Percentiles rank a stretch among this genome's conserved stretches.
These are phyloP conservation scores for Gossypium anomalum DNA, from an alignment of 345 rosid species.

Conservation along the genomic window DNA sequence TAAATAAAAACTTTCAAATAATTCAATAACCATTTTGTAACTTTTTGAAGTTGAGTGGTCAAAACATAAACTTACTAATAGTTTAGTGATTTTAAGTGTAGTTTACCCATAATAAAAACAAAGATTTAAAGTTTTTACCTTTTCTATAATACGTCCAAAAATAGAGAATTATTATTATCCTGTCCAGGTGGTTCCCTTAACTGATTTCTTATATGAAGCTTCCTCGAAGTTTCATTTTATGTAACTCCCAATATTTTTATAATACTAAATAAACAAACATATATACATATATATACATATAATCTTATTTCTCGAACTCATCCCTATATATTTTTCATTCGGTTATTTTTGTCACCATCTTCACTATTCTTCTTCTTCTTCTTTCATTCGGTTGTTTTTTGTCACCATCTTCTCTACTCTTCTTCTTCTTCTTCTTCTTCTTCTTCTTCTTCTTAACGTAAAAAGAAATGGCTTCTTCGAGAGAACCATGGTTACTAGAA, in stretches of 20 bases:
- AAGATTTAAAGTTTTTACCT: no score
- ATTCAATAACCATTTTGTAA: fast-evolving
- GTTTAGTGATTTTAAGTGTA: no score
- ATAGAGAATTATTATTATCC: background rate
- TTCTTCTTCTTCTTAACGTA: background rate
- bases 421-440: background rate
- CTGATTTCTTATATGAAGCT: background rate
- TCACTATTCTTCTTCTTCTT: background rate
- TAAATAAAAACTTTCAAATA: no score
- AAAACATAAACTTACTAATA: no score
- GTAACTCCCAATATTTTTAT: background rate
- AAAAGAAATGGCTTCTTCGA: constrained; percentile 29
- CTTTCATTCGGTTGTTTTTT: background rate
- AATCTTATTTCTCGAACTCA: background rate
- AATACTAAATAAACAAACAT: no score
- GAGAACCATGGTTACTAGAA: constrained; percentile 50
- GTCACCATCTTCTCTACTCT: background rate
- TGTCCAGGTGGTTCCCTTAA: no score
- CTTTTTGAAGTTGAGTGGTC: fast-evolving
- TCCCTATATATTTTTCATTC: background rate
- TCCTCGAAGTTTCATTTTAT: background rate
- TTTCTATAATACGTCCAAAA: background rate
- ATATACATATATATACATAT: background rate
- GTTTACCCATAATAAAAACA: no score
- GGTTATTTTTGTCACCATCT: background rate